phyloP scores from a whole-genome alignment of 2,329 filamentous ascomycete species.

The Cladosporium halotolerans region DNA sequence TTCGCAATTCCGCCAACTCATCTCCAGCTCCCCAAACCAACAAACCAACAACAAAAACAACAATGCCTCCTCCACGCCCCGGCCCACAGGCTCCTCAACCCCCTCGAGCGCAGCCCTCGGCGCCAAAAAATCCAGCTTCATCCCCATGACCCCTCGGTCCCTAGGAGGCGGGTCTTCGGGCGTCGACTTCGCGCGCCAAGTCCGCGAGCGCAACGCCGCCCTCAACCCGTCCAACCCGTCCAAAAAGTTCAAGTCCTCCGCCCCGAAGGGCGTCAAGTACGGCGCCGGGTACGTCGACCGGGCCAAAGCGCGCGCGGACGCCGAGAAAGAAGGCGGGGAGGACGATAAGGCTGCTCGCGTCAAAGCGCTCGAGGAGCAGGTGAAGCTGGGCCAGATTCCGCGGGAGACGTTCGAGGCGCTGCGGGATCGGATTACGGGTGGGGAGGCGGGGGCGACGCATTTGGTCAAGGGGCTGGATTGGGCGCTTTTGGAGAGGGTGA shows the following conservation, averaged over 20 bases:
- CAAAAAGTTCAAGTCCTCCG: constrained; percentile 69
- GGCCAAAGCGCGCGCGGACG: constrained; percentile 54
- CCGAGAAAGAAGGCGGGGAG: constrained; percentile 40
- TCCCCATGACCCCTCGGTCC: constrained; percentile 88
- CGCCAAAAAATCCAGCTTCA: constrained; percentile 37
- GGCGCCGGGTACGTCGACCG: constrained; percentile 80
- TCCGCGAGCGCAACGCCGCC: constrained; percentile 62
- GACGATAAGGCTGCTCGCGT: constrained; percentile 60
- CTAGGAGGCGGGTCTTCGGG: constrained; percentile 37
- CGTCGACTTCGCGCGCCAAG: constrained; percentile 74
- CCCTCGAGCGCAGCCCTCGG: constrained; percentile 21
- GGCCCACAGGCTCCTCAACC: constrained; percentile 28
- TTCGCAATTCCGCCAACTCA: constrained; percentile 79
- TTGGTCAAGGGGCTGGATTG: constrained; percentile 89
- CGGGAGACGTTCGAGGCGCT: constrained; percentile 69
- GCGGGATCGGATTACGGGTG: constrained; percentile 70
- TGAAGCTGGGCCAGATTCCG: constrained; percentile 81
- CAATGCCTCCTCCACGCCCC: constrained; percentile 23
- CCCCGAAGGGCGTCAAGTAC: constrained; percentile 76
- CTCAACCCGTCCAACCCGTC: constrained; percentile 38
- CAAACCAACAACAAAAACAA: constrained; percentile 23
- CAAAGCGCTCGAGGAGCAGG: constrained; percentile 70
- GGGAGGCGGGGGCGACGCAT: constrained; percentile 74
- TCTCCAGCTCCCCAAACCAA: constrained; percentile 49
- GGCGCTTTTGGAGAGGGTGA: constrained; percentile 64